Conservation (phyloP, 495 filamentous ascomycete species). For the Astrocystis sublimbata region DNA sequence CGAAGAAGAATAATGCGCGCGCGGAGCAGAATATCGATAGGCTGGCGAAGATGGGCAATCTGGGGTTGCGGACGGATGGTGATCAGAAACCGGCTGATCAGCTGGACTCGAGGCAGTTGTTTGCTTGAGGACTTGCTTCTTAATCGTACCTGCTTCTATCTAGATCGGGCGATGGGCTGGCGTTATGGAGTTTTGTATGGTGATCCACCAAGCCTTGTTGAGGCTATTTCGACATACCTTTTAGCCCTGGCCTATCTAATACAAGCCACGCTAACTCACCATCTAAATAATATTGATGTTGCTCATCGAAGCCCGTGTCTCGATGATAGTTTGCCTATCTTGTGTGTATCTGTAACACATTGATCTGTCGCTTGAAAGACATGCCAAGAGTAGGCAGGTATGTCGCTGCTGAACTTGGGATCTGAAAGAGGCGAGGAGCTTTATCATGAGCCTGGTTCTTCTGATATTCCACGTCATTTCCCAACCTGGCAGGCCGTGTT, state of each 20-base stretch:
- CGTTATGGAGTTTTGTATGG: constrained; percentile 26
- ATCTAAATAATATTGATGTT: background rate
- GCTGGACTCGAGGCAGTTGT: constrained; percentile 78
- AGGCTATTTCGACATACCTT: background rate
- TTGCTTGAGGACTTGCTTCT: constrained; percentile 56
- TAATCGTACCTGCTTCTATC: too few species aligned
- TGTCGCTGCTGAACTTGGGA: background rate
- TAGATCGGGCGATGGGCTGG: constrained; percentile 15
- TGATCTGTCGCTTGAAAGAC: too few species aligned
- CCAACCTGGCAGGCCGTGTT: background rate
- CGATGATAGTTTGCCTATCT: too few species aligned
- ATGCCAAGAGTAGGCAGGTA: too few species aligned
- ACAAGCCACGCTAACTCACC: background rate
- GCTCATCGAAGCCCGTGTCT: too few species aligned
- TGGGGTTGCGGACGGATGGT: constrained; percentile 70
- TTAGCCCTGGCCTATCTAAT: background rate
- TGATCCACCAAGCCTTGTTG: background rate
- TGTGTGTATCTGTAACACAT: too few species aligned
- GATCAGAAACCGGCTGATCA: constrained; percentile 62
- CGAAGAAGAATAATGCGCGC: constrained; percentile 69
- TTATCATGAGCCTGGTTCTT: constrained; percentile 15
- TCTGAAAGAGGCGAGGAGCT: constrained; percentile 1
- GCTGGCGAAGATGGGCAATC: constrained; percentile 68
- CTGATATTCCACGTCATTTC: constrained; percentile 16
- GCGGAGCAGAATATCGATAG: constrained; percentile 72